These are phyloP conservation scores for Colletotrichum magnum DNA, from an alignment of 2,329 filamentous ascomycete species.

Conservation along the genomic window DNA sequence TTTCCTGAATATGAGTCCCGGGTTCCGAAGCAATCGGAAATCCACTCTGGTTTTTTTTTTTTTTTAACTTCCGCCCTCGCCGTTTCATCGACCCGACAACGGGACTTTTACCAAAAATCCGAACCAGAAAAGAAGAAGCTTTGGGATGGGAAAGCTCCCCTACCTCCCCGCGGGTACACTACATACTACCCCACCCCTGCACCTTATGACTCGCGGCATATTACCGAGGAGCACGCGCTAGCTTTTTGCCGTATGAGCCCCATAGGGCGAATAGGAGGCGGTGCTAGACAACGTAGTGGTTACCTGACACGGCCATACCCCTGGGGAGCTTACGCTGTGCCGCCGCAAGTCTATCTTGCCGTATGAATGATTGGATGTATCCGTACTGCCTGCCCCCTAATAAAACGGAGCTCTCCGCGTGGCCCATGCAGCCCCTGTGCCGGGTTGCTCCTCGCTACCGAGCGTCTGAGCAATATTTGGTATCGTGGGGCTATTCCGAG, in stretches of 20 bases:
- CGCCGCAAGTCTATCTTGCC: background rate
- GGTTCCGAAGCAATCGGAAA: constrained; percentile 1
- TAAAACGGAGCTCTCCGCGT: background rate
- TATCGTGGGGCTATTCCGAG: constrained; percentile 19
- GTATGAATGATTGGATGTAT: background rate
- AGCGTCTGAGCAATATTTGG: background rate
- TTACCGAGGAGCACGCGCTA: constrained; percentile 5
- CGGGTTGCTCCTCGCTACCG: background rate
- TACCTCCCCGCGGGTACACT: no score
- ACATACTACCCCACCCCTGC: background rate
- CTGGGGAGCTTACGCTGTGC: background rate
- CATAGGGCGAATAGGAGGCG: constrained; percentile 11
- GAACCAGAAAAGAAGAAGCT: background rate
- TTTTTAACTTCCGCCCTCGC: background rate
- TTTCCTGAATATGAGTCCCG: no score
- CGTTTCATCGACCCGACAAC: constrained; percentile 18
- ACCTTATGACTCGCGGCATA: constrained; percentile 26
- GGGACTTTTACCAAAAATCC: background rate
- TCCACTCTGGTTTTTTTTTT: no score
- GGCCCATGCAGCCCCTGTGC: background rate
- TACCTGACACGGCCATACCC: background rate
- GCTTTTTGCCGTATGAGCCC: background rate
- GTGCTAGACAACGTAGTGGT: background rate
- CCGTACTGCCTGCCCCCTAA: background rate
- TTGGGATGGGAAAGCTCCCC: no score